Evolutionary conservation across 139 green algal genomes (phyloP), one percentile per base, ranked within the genome.

Genomic region (Closterium sp.): DNA sequence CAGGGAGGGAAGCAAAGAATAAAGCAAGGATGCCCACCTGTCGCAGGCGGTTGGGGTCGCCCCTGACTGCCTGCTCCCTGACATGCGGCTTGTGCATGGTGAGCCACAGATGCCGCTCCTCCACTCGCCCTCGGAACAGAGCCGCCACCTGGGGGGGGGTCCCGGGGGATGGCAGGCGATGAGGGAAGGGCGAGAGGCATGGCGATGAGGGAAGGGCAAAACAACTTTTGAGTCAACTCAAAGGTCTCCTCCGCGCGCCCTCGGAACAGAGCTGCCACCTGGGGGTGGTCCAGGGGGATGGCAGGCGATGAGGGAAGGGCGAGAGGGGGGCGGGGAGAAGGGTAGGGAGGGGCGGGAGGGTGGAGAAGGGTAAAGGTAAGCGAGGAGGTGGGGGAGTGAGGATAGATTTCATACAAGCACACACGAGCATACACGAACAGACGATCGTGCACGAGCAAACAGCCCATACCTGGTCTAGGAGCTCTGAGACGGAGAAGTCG

Each of bases 381-480:
- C 3, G 4, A 76, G 21, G 76, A 85, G 4, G 8, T 8, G 6
- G 8, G 31, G 83, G 25, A 28, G n/a, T 84, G 36, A n/a, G 36
- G 6, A 12, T 55, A 55, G 36, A 55, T 12, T n/a, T n/a, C n/a
- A n/a, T n/a, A n/a, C n/a, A n/a, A n/a, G n/a, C n/a, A 83, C 12
- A 28, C 64, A 19, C 64, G 19, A 83, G 64, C 64, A 83, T 28
- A 19, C 19, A 83, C 64, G 64, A 83, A 83, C 64, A 83, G 19
- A 19, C 12, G 19, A 19, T 12, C 64, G 12, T 19, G 64, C 64
- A 83, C 64, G 64, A 83, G 64, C 64, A 19, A n/a, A n/a, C n/a
- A n/a, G n/a, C n/a, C n/a, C n/a, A 36, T 69, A 93, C 90, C 91
- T 94, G 91, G 25, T 94, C 81, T 23, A 94, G 55, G 32, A 94